phyloP scores from a whole-genome alignment of 1,284 basidiomycete species.

The Taiwanofungus camphoratus region DNA sequence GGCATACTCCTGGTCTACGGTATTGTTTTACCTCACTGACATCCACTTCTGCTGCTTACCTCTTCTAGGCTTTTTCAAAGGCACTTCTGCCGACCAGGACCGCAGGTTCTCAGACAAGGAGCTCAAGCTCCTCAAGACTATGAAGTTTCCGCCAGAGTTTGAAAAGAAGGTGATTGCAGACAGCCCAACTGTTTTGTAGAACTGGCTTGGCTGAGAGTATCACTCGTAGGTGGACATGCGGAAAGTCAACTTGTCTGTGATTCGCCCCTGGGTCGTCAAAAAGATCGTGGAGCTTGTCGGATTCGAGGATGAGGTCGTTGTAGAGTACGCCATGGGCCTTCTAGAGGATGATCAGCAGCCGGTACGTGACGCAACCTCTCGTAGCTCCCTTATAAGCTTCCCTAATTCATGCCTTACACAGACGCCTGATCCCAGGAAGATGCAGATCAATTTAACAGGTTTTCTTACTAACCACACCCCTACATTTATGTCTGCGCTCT shows the following conservation, averaged over 20 bases:
- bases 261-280: slow-evolving; percentile 92
- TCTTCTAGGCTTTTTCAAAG: slow-evolving; percentile 76
- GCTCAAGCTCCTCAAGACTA: slow-evolving; percentile 76
- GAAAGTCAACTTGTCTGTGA: slow-evolving; percentile 87
- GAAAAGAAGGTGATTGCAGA: slow-evolving; percentile 66
- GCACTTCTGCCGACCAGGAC: slow-evolving; percentile 80
- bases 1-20: not conserved
- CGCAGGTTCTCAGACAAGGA: slow-evolving; percentile 96
- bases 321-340: slow-evolving; percentile 92
- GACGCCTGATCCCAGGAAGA: slow-evolving; percentile 89
- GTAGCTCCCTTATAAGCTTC: not conserved
- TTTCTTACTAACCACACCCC: slow-evolving; percentile 83
- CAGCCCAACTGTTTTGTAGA: not conserved
- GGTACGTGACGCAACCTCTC: slow-evolving; percentile 39
- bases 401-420: slow-evolving; percentile 26
- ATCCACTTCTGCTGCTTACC: not conserved
- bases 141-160: slow-evolving; percentile 90
- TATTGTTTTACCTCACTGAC: not conserved
- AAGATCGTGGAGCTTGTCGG: slow-evolving; percentile 87
- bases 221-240: slow-evolving; percentile 79
- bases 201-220: not conserved
- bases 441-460: slow-evolving; percentile 92
- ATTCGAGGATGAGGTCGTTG: slow-evolving; percentile 94
- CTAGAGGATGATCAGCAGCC: slow-evolving; percentile 81
- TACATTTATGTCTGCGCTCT: slow-evolving; percentile 83